phyloP scores from a whole-genome alignment of 2,329 filamentous ascomycete genomes.

The Neonectria magnoliae region DNA sequence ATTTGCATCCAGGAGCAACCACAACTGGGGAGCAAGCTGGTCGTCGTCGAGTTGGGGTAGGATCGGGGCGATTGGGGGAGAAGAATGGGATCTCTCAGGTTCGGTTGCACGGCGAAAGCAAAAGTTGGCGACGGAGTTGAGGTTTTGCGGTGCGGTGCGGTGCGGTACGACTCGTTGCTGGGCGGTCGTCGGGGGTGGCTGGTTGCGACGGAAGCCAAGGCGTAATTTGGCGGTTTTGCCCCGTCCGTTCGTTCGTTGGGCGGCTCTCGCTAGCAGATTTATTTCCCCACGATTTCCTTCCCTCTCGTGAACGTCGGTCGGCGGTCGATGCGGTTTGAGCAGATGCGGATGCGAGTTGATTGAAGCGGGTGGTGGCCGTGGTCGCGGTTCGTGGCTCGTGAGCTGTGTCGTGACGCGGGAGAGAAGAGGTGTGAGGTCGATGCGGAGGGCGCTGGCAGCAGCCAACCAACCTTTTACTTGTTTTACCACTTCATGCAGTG shows the following conservation, averaged over 20 bases:
- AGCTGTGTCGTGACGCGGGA: neutral
- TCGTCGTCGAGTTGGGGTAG: constrained; percentile 20
- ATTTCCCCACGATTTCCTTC: constrained; percentile 7
- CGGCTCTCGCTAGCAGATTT: constrained; percentile 5
- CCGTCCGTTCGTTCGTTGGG: neutral
- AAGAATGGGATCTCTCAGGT: constrained; percentile 5
- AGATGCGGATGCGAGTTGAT: neutral
- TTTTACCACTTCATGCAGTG: constrained; percentile 8
- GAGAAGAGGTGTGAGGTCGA: constrained; percentile 5
- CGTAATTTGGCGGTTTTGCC: constrained; percentile 17
- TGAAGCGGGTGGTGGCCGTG: neutral
- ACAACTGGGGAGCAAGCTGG: constrained; percentile 32
- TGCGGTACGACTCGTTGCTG: constrained; percentile 15
- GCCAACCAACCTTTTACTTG: constrained; percentile 25
- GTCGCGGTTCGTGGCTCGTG: neutral
- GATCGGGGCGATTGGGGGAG: constrained; percentile 24
- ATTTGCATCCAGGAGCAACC: constrained; percentile 41
- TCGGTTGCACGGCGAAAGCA: neutral
- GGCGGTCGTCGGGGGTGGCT: constrained; percentile 23
- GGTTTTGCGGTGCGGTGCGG: neutral
- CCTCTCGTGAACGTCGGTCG: constrained; percentile 3
- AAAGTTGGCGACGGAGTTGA: neutral
- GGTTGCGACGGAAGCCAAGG: constrained; percentile 19
- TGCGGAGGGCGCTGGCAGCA: constrained; percentile 21
- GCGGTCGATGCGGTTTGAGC: neutral